A percentile compares a stretch with the other conserved stretches of the same genome.
phyloP scores from a whole-genome alignment of 306 rosid species.

The Abrus pulchellus region DNA sequence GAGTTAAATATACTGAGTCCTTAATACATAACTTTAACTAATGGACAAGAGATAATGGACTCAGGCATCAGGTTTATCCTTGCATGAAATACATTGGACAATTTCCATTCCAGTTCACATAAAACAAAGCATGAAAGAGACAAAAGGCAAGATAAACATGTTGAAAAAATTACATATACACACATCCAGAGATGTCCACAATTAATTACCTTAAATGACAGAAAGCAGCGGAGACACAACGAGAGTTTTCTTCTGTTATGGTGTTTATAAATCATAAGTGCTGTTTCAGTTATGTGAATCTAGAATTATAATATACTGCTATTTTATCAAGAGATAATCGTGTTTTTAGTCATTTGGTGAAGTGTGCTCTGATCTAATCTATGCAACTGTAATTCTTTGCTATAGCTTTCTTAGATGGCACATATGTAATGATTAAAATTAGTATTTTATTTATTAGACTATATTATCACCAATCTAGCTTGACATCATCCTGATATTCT shows the following conservation, averaged over 20 bases:
- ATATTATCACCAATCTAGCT: conserved; percentile 10
- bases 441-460: neutral
- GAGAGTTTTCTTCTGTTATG: neutral
- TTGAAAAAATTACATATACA: neutral
- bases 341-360: conserved; percentile 4
- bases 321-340: neutral
- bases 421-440: neutral
- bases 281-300: conserved; percentile 18
- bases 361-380: conserved; percentile 7
- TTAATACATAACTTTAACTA: neutral
- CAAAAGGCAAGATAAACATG: conserved; percentile 1
- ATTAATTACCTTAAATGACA: neutral
- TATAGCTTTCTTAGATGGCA: conserved; percentile 22
- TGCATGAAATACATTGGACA: neutral
- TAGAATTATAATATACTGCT: conserved; percentile 19
- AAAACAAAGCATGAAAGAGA: neutral
- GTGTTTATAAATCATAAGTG: neutral
- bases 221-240: conserved; percentile 16
- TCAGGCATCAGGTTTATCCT: neutral
- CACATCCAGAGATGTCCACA: neutral
- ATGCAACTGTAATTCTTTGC: neutral
- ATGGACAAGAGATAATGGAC: neutral
- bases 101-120: neutral
- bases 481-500: conserved; percentile 21
- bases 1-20: neutral